phyloP scores from a whole-genome alignment of 163 green algal genomes.

The Trebouxiophyceae sp. region DNA sequence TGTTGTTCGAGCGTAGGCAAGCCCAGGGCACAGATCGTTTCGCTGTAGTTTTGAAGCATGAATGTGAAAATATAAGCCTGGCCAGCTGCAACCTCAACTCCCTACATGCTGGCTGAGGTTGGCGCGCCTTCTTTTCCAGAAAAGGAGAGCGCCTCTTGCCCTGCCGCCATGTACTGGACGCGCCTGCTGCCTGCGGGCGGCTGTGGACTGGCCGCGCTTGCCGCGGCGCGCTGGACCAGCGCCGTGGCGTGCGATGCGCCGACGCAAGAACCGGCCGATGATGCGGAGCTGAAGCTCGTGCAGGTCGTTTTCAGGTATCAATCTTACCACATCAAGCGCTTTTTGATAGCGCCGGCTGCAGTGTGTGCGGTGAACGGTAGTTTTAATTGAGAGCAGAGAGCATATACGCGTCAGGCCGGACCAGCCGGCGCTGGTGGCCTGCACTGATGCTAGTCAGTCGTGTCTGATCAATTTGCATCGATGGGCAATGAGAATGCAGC shows the following conservation, averaged over 20 bases:
- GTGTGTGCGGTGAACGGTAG: too few species aligned
- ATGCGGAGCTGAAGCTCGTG: constrained; percentile 43
- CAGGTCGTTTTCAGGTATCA: constrained; percentile 61
- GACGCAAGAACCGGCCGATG: background rate
- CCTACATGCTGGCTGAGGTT: background rate
- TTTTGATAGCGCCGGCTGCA: background rate
- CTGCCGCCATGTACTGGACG: background rate
- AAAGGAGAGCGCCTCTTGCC: too few species aligned
- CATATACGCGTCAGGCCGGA: too few species aligned
- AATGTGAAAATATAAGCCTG: too few species aligned
- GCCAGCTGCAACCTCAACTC: too few species aligned
- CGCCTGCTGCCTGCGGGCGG: background rate
- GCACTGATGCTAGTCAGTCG: background rate
- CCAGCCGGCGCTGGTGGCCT: too few species aligned
- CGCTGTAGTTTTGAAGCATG: background rate
- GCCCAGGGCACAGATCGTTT: background rate
- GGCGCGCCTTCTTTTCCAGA: background rate
- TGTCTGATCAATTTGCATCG: too few species aligned
- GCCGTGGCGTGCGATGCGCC: background rate
- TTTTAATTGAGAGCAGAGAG: too few species aligned
- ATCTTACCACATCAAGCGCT: background rate
- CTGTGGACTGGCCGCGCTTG: background rate
- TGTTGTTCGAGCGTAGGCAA: background rate
- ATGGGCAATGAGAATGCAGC: too few species aligned
- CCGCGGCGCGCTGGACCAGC: too few species aligned